Percentiles rank a stretch among this genome's conserved stretches.
These are phyloP conservation scores for Lonicera japonica DNA, from an alignment of 129 eudicot species.

Conservation along the genomic window DNA sequence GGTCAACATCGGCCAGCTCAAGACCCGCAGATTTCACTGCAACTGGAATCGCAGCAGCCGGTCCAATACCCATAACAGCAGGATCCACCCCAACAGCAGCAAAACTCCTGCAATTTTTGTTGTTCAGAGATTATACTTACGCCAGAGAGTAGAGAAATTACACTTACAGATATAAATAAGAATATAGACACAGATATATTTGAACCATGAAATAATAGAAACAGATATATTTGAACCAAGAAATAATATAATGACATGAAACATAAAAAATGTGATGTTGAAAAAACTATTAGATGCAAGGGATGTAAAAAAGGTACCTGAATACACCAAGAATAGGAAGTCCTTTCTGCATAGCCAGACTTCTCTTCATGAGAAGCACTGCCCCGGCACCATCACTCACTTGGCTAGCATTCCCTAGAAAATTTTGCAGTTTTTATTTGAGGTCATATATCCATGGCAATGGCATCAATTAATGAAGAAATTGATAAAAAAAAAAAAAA, in stretches of 20 bases:
- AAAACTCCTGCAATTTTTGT: constrained; percentile 44
- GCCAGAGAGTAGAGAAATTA: too few relatives aligned
- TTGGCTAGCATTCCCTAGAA: constrained; percentile 83
- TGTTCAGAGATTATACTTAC: too few relatives aligned
- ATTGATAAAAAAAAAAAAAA: not conserved
- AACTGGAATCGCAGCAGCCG: constrained; percentile 64
- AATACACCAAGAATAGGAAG: constrained; percentile 89
- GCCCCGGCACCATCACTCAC: constrained; percentile 99
- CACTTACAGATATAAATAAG: not conserved
- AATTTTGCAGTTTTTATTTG: not conserved
- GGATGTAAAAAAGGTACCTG: constrained; percentile 37
- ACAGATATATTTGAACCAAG: not conserved
- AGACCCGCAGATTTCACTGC: constrained; percentile 74
- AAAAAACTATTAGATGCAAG: not conserved
- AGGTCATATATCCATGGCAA: not conserved
- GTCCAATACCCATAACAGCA: constrained; percentile 69
- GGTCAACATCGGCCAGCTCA: constrained; percentile 38
- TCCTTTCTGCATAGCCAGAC: constrained; percentile 74
- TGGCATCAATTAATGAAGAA: not conserved
- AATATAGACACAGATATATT: too few relatives aligned
- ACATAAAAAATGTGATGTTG: not conserved
- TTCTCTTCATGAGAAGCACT: constrained; percentile 95
- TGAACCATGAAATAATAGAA: not conserved
- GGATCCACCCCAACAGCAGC: constrained; percentile 77
- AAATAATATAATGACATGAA: not conserved